Evolutionary conservation across 108 stramenopile genomes (phyloP), one percentile per base, ranked within the genome.

Genomic region (Thalassiosira profunda): DNA sequence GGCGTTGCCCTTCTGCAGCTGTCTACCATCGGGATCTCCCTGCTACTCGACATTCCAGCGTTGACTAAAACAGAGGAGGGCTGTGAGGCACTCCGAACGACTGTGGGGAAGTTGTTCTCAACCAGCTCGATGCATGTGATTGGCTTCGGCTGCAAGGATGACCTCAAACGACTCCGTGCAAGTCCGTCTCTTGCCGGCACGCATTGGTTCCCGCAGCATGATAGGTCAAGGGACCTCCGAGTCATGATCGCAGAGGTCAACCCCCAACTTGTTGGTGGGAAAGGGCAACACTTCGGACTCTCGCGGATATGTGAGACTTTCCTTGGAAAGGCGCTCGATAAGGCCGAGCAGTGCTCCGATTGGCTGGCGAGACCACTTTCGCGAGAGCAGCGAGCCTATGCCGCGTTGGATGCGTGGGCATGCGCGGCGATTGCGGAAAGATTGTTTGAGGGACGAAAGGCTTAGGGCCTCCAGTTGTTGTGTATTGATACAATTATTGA

Each of bases 401-500:
- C 87, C 25, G 75, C 86, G 14, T 63, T 91, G 34, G 90, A 91
- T 72, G 90, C 90, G 1, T 88, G 85, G 86, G 82, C 83, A 2
- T 86, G 85, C 67, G 85, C 70, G 25, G 87, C 78, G 25, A 80
- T 91, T 70, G 88, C 51, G 47, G 74, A 43, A 53, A 54, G 17
- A 52, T 52, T 31, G 33, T 52, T 31, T n/a, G n/a, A n/a, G n/a
- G n/a, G n/a, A n/a, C n/a, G n/a, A n/a, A n/a, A n/a, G n/a, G n/a
- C n/a, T n/a, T n/a, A n/a, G n/a, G n/a, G n/a, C n/a, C n/a, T n/a
- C n/a, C n/a, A n/a, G n/a, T n/a, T n/a, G n/a, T n/a, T n/a, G n/a
- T n/a, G n/a, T n/a, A n/a, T n/a, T n/a, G n/a, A n/a, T n/a, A n/a
- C n/a, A n/a, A n/a, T n/a, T n/a, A n/a, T n/a, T n/a, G n/a, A n/a